Evolutionary conservation across 2,329 filamentous ascomycete genomes (phyloP), one percentile per base, ranked within the genome.

Genomic region (Falciphora oryzae): DNA sequence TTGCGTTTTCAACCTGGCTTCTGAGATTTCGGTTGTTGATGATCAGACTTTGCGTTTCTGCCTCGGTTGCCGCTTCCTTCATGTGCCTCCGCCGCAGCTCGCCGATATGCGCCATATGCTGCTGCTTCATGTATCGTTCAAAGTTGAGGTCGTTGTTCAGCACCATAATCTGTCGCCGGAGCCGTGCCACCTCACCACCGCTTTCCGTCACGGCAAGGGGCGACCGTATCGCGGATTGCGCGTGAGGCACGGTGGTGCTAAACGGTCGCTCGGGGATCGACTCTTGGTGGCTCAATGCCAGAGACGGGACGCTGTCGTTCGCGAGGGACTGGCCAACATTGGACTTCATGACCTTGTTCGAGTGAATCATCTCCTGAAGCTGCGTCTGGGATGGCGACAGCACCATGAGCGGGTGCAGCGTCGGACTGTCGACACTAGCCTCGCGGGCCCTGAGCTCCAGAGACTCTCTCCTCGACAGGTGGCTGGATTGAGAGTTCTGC

Each of bases 101-200:
- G 1, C 90, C 90, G 72, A 95, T 93, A 66, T 94, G 90, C 2
- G 88, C 85, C 68, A 93, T 85, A 73, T 94, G 91, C 71, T 95
- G 91, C 68, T 92, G 86, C 73, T 93, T 94, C 70, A 94, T 83
- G 74, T 92, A 94, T 31, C 90, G 83, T 74, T 95, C 92, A 71
- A 94, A 95, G 68, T 90, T 91, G 58, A 95, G 80, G 70, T 95
- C 91, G 67, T 93, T 95, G 59, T 89, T 87, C 14, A 95, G 76
- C 2, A 93, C 78, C 63, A 92, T 83, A n/a, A 92, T 84, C 70
- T 93, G 89, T 57, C 89, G 84, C 68, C 92, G 87, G 4, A 95
- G 77, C 68, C 86, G 85, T 1, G 83, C 77, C 32, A 82, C 71
- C 65, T 82, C 77, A 22, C 76, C 72, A 8, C 53, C 53, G 53